Percentiles rank a stretch among this genome's conserved stretches.
Evolutionary conservation across 208 protist genomes (phyloP).

Genomic region (Spironucleus salmonicida): DNA sequence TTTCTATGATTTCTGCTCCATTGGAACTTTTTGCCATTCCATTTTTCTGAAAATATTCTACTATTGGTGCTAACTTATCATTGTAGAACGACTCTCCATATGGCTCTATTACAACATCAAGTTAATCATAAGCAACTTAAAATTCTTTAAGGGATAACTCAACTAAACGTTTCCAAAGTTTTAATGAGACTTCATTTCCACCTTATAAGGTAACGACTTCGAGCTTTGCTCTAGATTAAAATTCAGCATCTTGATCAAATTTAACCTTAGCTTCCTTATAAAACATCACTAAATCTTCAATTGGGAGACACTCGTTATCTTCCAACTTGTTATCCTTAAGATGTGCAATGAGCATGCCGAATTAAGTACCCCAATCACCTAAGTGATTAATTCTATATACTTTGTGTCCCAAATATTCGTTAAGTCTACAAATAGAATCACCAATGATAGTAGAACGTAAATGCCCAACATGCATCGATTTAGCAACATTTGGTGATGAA

Average conservation of each 20-base stretch:
- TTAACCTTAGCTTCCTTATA: constrained; percentile 75
- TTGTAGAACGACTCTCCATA: constrained; percentile 86
- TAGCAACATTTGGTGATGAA: constrained; percentile 90
- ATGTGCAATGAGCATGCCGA: constrained; percentile 88
- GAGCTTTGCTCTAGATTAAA: constrained; percentile 64
- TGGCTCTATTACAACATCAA: constrained; percentile 63
- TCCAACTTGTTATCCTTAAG: constrained; percentile 70
- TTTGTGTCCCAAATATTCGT: constrained; percentile 69
- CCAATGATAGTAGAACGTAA: constrained; percentile 92
- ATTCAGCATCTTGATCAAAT: constrained; percentile 71
- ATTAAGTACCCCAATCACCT: constrained; percentile 91
- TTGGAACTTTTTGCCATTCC: constrained; percentile 46
- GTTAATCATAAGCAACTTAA: constrained; percentile 66
- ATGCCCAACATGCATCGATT: constrained; percentile 94
- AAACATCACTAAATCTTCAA: constrained; percentile 71
- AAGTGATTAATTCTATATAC: constrained; percentile 86
- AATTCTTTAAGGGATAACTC: constrained; percentile 66
- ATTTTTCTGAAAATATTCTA: constrained; percentile 58
- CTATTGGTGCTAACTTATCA: constrained; percentile 60
- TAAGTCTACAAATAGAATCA: constrained; percentile 57
- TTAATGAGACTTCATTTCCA: constrained; percentile 57
- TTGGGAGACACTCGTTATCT: constrained; percentile 61
- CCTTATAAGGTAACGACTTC: constrained; percentile 70
- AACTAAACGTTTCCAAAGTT: constrained; percentile 56
- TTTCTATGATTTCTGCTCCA: constrained; percentile 2